These are phyloP conservation scores for Lanmaoa pseudosensibilis DNA, from an alignment of 768 basidiomycete genomes.

Conservation along the genomic window DNA sequence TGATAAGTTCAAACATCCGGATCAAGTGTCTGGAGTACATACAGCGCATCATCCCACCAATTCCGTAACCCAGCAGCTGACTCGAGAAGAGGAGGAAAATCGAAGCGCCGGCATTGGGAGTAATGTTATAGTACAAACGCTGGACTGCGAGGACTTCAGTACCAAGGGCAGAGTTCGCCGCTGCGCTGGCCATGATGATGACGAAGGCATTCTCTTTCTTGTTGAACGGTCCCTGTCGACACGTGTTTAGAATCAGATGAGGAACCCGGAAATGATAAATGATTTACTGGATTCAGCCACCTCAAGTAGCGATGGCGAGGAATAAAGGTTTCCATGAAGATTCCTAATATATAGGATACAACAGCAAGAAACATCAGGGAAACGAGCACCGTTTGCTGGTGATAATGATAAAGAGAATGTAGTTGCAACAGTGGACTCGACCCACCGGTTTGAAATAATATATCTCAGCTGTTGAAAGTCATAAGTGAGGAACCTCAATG, in stretches of 20 bases:
- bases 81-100: constrained; percentile 45
- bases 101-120: constrained; percentile 46
- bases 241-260: background rate
- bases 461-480: constrained; percentile 46
- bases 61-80: constrained; percentile 48
- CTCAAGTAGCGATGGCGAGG: constrained; percentile 45
- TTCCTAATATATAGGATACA: constrained; percentile 50
- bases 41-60: constrained; percentile 55
- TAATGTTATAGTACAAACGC: constrained; percentile 52
- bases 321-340: constrained; percentile 45
- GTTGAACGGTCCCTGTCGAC: constrained; percentile 50
- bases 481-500: constrained; percentile 2
- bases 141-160: constrained; percentile 59
- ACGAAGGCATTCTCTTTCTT: constrained; percentile 61
- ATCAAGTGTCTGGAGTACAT: constrained; percentile 7
- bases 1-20: background rate
- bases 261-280: background rate
- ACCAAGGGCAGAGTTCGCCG: constrained; percentile 53
- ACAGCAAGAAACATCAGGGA: constrained; percentile 58
- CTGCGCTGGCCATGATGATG: constrained; percentile 56
- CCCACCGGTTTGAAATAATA: constrained; percentile 60
- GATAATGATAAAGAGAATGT: background rate
- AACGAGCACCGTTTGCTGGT: constrained; percentile 52
- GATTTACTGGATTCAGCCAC: constrained; percentile 50
- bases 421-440: background rate